A percentile compares a stretch with the other conserved stretches of the same genome.
Conservation (phyloP, 768 basidiomycete genomes). For the Trametes maxima region DNA sequence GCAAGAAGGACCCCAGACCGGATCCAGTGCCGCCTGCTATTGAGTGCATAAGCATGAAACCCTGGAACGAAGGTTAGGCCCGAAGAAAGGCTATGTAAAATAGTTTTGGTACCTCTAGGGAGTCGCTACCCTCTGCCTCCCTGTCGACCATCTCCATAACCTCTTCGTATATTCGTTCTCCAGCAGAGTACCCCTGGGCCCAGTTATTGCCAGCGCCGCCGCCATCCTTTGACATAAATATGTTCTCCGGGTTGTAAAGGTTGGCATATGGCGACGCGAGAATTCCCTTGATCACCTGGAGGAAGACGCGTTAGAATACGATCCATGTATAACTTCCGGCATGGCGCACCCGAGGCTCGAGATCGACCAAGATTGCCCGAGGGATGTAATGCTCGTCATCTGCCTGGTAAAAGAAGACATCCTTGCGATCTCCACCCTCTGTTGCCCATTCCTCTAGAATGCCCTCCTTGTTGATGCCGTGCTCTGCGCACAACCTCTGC, state of each 20-base stretch:
- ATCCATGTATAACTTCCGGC: slow-evolving; percentile 29
- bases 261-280: slow-evolving; percentile 84
- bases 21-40: slow-evolving; percentile 99
- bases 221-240: slow-evolving; percentile 93
- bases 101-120: slow-evolving; percentile 73
- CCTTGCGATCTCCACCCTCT: slow-evolving; percentile 94
- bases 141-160: slow-evolving; percentile 99
- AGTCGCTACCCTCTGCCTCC: slow-evolving; percentile 97
- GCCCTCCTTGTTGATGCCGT: slow-evolving; percentile 95
- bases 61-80: slow-evolving; percentile 51
- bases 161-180: slow-evolving; percentile 92
- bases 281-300: slow-evolving; percentile 95
- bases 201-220: slow-evolving; percentile 99
- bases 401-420: slow-evolving; percentile 99
- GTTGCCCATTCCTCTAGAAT: slow-evolving; percentile 97
- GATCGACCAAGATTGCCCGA: slow-evolving; percentile 92
- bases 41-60: slow-evolving; percentile 98
- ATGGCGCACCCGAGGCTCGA: slow-evolving; percentile 82
- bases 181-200: slow-evolving; percentile 92
- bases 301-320: not conserved
- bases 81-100: not conserved
- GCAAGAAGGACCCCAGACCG: slow-evolving; percentile 95
- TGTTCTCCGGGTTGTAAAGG: slow-evolving; percentile 97
- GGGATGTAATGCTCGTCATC: slow-evolving; percentile 99
- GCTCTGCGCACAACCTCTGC: slow-evolving; percentile 97